A percentile compares a stretch with the other conserved stretches of the same genome.
phyloP scores from a whole-genome alignment of 495 filamentous ascomycete species.

The Talaromyces proteolyticus region DNA sequence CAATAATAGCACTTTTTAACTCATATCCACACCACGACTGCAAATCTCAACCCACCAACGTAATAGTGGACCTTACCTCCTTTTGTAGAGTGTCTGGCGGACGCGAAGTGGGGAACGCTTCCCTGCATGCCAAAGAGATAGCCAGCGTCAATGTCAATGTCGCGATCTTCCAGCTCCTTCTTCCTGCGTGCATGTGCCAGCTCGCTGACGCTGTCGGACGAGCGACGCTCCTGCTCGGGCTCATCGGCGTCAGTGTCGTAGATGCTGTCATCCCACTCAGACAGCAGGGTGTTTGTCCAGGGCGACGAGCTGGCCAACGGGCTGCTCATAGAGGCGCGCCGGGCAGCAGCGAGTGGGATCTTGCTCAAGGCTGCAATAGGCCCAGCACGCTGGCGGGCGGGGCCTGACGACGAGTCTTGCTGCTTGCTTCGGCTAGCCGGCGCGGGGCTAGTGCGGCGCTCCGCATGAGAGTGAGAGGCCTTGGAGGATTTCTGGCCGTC shows the following conservation, averaged over 20 bases:
- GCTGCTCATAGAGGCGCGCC: constrained; percentile 5
- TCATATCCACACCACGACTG: too few relatives aligned
- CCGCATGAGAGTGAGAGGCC: constrained; percentile 8
- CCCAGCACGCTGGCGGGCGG: constrained; percentile 28
- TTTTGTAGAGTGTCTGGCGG: neutral
- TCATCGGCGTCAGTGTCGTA: constrained; percentile 5
- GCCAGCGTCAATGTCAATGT: constrained; percentile 10
- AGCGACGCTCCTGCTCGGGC: constrained; percentile 4
- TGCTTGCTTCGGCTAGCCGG: constrained; percentile 17
- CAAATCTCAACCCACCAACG: neutral
- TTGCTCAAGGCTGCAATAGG: constrained; percentile 33
- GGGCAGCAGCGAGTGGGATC: constrained; percentile 12
- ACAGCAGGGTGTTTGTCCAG: constrained; percentile 6
- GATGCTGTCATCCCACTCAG: constrained; percentile 5
- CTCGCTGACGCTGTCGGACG: constrained; percentile 7
- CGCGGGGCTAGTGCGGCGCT: neutral
- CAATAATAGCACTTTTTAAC: too few relatives aligned
- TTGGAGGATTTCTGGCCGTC: constrained; percentile 26
- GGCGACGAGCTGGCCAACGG: constrained; percentile 7
- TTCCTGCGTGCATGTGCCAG: neutral
- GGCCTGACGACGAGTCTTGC: constrained; percentile 18
- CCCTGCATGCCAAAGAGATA: constrained; percentile 15
- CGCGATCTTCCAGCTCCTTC: constrained; percentile 1
- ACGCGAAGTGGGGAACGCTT: constrained; percentile 9
- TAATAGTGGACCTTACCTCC: neutral